Evolutionary conservation across 257 asterid genomes (phyloP).

Genomic region (Nicotiana sylvestris): DNA sequence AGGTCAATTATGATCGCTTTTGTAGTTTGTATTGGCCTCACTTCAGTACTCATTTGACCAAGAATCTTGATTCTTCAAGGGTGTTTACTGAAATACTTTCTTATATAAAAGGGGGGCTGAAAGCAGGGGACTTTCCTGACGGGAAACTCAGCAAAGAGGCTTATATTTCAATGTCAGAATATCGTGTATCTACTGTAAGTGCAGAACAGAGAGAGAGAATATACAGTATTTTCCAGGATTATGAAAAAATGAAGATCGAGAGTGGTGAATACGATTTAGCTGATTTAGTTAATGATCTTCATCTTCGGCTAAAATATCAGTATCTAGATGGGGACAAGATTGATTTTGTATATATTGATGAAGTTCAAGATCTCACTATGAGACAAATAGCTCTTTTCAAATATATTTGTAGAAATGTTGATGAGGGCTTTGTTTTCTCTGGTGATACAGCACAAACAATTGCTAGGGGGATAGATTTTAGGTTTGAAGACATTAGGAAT

Average conservation of each 20-base stretch:
- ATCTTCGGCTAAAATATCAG: conserved; percentile 35
- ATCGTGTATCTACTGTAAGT: conserved; percentile 41
- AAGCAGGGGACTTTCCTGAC: conserved; percentile 26
- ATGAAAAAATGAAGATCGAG: conserved; percentile 57
- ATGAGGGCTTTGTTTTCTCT: conserved; percentile 59
- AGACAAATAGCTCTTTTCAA: conserved; percentile 53
- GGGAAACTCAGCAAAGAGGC: conserved; percentile 32
- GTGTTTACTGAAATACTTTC: conserved; percentile 62
- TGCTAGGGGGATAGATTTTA: conserved; percentile 60
- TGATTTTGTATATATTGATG: conserved; percentile 71
- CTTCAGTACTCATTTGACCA: conserved; percentile 36
- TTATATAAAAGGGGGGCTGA: conserved; percentile 56
- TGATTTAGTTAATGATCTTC: conserved; percentile 59
- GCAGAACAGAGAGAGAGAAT: conserved; percentile 30
- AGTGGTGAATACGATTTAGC: conserved; percentile 56
- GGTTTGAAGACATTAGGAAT: conserved; percentile 61
- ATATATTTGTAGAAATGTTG: conserved; percentile 49
- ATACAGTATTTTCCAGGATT: conserved; percentile 46
- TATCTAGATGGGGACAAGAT: conserved; percentile 46
- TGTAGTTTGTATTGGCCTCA: conserved; percentile 55
- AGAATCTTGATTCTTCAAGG: conserved; percentile 46
- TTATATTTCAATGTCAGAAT: conserved; percentile 38
- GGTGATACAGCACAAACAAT: conserved; percentile 75
- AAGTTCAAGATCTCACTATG: conserved; percentile 68
- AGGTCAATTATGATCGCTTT: conserved; percentile 55